Percentiles rank a stretch among this genome's conserved stretches.
Conservation (phyloP, 2,329 filamentous ascomycete genomes). For the Neophaeococcomyces aloes region DNA sequence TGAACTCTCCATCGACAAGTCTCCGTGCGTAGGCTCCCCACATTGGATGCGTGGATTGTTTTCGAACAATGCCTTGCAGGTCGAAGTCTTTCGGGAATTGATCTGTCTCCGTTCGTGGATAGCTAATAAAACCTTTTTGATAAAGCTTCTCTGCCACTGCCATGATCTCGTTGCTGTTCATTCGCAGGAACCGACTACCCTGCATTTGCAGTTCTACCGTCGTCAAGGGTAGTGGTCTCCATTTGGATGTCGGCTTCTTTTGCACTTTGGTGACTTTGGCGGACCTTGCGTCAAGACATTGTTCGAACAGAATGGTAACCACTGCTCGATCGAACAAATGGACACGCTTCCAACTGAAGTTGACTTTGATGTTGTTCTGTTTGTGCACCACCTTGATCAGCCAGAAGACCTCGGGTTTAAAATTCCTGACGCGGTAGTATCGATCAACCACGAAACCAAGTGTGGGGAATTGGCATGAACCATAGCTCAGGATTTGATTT, state of each 20-base stretch:
- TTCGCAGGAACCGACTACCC: constrained; percentile 75
- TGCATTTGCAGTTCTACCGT: constrained; percentile 96
- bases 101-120: constrained; percentile 93
- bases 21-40: constrained; percentile 77
- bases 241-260: constrained; percentile 86
- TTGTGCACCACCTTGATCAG: constrained; percentile 72
- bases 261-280: constrained; percentile 77
- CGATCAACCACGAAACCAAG: constrained; percentile 94
- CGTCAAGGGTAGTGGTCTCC: constrained; percentile 84
- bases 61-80: constrained; percentile 65
- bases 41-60: constrained; percentile 62
- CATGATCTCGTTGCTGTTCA: constrained; percentile 89
- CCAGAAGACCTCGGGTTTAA: constrained; percentile 89
- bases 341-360: constrained; percentile 71
- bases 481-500: constrained; percentile 66
- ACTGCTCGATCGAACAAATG: constrained; percentile 80
- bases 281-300: constrained; percentile 63
- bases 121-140: constrained; percentile 92
- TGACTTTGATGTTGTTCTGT: constrained; percentile 66
- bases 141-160: constrained; percentile 74
- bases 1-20: constrained; percentile 55
- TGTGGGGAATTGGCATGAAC: constrained; percentile 93
- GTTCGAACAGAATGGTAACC: constrained; percentile 72
- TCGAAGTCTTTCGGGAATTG: constrained; percentile 88
- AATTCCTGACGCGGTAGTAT: constrained; percentile 88